phyloP scores from a whole-genome alignment of 2,329 filamentous ascomycete genomes.

The Alternaria metachromatica region DNA sequence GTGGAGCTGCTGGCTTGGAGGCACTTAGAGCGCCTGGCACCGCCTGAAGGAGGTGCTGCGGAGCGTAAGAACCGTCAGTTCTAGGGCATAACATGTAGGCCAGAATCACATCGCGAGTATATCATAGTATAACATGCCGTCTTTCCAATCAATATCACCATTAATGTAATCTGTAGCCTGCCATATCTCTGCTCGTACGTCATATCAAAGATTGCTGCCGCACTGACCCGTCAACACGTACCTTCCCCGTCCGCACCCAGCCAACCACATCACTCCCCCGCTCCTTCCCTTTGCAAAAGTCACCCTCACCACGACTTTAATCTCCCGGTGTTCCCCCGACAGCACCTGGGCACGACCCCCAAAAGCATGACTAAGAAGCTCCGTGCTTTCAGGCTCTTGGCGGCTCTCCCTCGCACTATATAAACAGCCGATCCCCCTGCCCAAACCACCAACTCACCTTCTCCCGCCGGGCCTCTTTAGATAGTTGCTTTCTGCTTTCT shows the following conservation, averaged over 20 bases:
- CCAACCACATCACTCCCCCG: neutral
- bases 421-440: neutral
- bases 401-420: neutral
- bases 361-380: neutral
- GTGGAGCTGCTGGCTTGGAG: conserved; percentile 17
- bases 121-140: neutral
- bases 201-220: neutral
- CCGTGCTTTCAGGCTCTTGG: neutral
- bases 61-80: neutral
- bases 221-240: neutral
- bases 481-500: neutral
- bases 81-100: neutral
- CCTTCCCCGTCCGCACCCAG: neutral
- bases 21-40: conserved; percentile 10
- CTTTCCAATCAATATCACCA: neutral
- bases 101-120: neutral
- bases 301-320: neutral
- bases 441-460: neutral
- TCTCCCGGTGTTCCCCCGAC: neutral
- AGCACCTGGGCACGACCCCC: neutral
- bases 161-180: neutral
- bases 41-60: conserved; percentile 2
- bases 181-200: neutral
- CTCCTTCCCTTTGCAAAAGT: neutral
- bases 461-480: neutral